A percentile compares a stretch with the other conserved stretches of the same genome.
phyloP scores from a whole-genome alignment of 495 filamentous ascomycete genomes.

The Glonium stellatum region DNA sequence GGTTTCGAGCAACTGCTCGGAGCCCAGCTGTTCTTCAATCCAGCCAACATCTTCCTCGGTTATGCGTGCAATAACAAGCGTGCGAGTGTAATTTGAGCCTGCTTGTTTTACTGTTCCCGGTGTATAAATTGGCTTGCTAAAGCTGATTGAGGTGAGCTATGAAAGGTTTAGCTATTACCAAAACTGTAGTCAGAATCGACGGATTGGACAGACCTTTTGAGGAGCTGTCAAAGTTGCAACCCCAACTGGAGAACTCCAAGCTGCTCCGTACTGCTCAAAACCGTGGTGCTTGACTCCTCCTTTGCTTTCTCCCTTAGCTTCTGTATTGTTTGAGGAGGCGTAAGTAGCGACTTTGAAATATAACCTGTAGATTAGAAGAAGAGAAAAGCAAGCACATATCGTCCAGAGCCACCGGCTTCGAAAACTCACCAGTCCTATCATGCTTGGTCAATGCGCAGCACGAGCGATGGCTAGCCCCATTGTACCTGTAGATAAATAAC shows the following conservation, averaged over 20 bases:
- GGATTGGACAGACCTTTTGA: background rate
- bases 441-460: background rate
- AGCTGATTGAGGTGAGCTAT: background rate
- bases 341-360: background rate
- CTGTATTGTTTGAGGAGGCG: background rate
- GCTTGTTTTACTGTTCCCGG: background rate
- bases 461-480: too few relatives aligned
- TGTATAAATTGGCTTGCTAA: background rate
- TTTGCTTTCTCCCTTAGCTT: too few relatives aligned
- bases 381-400: background rate
- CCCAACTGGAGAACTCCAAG: background rate
- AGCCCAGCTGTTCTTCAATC: background rate
- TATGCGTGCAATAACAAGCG: slow-evolving; percentile 1
- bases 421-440: background rate
- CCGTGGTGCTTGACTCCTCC: background rate
- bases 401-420: background rate
- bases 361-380: background rate
- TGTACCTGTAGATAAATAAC: too few relatives aligned
- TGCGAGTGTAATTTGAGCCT: background rate
- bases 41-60: background rate
- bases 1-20: background rate
- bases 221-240: background rate
- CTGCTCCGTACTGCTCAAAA: background rate
- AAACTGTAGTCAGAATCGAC: background rate
- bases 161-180: background rate